Evolutionary conservation across 169 alveolate species (phyloP), one percentile per base, ranked within the genome.

Genomic region (Prorocentrum cordatum): DNA sequence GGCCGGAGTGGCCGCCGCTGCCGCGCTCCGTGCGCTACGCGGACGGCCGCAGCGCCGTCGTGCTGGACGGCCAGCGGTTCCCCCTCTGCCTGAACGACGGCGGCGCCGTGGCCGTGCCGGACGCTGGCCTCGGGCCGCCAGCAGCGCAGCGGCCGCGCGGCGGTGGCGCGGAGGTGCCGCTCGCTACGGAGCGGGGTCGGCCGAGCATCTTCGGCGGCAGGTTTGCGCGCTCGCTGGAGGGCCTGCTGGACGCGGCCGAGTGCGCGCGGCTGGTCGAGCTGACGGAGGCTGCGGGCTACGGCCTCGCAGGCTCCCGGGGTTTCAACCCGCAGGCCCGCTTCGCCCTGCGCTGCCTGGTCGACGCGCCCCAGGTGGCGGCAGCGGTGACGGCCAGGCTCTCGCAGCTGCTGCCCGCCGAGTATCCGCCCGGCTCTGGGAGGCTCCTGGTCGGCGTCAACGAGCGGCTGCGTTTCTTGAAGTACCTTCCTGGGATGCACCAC

Each of bases 401-500:
- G 16, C n/a, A 7, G 39, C 42, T 68, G 42, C 80, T 68, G 7
- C 80, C 80, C 10, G 2, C 33, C 27, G 80, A 68, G 62, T 68
- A 68, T 38, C 80, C 80, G 18, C n/a, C 24, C 20, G 26, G 29
- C 9, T 68, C 80, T 9, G 58, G 35, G 61, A 42, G 27, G 10
- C 61, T 26, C 39, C 80, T 68, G 12, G 10, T 68, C 38, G 80
- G 80, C 2, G 62, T 68, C 42, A 68, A 68, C 80, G 24, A 24
- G 58, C 80, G 80, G 9, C 62, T 68, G 38, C 80, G 80, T 31
- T 68, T 68, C 80, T 38, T 66, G 85, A 73, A 73, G 36, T 73
- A 73, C 31, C 2, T 22, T 36, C 71, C 71, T 14, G 85, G 85
- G 26, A 73, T 73, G 85, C 85, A 73, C 38, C 85, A 73, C 66